Evolutionary conservation across 495 filamentous ascomycete genomes (phyloP).

Genomic region (Penicillium bovifimosum): DNA sequence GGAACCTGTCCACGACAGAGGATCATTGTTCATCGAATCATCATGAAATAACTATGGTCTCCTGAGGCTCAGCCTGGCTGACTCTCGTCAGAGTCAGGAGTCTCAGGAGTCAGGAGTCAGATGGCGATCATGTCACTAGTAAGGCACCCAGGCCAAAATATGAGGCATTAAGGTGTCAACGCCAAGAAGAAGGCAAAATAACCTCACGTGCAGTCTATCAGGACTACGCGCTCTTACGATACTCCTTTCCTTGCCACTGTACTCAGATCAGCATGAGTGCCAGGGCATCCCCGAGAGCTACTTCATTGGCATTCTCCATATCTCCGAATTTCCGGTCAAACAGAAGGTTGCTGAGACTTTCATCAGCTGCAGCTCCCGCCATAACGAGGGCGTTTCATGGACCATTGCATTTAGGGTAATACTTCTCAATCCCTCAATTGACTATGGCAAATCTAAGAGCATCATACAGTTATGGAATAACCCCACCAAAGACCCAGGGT

Average conservation of each 20-base stretch:
- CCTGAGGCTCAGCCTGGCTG: too few species aligned
- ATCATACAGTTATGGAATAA: not conserved
- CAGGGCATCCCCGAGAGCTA: not conserved
- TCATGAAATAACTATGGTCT: too few species aligned
- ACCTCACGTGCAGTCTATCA: constrained; percentile 12
- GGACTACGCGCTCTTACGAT: not conserved
- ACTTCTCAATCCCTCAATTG: constrained; percentile 2
- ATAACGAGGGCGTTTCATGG: constrained; percentile 2
- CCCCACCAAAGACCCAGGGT: not conserved
- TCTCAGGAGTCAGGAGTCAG: too few species aligned
- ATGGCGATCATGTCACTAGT: constrained; percentile 3
- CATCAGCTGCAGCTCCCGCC: constrained; percentile 4
- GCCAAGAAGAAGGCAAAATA: not conserved
- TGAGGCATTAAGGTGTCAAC: not conserved
- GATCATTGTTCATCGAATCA: too few species aligned
- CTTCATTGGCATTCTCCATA: not conserved
- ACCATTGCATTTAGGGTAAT: constrained; percentile 5
- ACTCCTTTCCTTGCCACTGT: not conserved
- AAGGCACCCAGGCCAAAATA: not conserved
- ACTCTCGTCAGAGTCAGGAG: too few species aligned
- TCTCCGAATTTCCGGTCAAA: not conserved
- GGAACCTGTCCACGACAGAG: too few species aligned
- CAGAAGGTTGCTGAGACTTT: constrained; percentile 5
- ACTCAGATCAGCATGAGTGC: constrained; percentile 11
- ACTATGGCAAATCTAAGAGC: constrained; percentile 6